Conservation (phyloP, 495 filamentous ascomycete species). For the Trypethelium eluteriae region DNA sequence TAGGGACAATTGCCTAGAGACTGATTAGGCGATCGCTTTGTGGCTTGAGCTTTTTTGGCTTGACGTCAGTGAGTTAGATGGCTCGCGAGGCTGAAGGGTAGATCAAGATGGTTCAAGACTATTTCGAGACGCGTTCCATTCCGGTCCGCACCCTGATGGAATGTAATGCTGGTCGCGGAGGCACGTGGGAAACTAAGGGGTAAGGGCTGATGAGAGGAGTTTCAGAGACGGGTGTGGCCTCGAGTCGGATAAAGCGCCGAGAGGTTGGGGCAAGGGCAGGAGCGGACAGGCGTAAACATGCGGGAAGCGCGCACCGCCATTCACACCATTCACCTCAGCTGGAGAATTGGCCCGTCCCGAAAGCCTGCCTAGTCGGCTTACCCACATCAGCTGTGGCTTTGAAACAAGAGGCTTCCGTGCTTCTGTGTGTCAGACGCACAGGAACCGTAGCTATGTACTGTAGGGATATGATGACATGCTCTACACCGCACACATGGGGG, state of each 20-base stretch:
- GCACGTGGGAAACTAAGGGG: no score
- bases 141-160: not conserved
- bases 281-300: not conserved
- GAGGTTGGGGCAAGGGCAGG: not conserved
- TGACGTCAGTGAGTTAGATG: no score
- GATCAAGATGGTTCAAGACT: no score
- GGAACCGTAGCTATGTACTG: not conserved
- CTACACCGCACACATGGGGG: not conserved
- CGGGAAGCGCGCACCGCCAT: not conserved
- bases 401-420: not conserved
- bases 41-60: no score
- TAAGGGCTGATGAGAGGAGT: no score
- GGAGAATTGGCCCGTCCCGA: not conserved
- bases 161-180: not conserved
- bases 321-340: not conserved
- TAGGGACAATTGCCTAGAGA: no score
- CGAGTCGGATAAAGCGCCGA: not conserved
- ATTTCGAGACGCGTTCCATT: not conserved
- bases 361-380: not conserved
- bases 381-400: not conserved
- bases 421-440: not conserved
- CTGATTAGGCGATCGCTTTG: no score
- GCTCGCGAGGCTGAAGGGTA: no score
- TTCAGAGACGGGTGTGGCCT: no score
- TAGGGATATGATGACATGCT: not conserved